Evolutionary conservation across 805 yeast species (phyloP).

Genomic region (Pichia cephalocereana): DNA sequence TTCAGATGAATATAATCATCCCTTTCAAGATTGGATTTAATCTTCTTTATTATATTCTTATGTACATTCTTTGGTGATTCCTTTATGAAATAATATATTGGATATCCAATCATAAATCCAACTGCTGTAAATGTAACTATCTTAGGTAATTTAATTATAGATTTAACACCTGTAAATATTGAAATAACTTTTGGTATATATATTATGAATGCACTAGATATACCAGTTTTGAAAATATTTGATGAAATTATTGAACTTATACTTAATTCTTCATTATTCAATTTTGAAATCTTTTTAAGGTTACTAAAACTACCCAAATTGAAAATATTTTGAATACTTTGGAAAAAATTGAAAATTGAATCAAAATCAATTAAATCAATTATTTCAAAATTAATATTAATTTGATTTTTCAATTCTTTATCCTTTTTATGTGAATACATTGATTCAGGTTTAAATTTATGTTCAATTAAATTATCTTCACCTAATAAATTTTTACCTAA

Average conservation of each 20-base stretch:
- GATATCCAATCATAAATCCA: constrained; percentile 27
- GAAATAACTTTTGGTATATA: constrained; percentile 24
- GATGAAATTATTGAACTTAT: constrained; percentile 15
- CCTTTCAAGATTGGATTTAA: constrained; percentile 50
- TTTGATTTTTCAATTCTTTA: constrained; percentile 48
- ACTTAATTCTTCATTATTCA: constrained; percentile 27
- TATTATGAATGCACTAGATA: constrained; percentile 19
- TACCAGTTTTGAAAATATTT: constrained; percentile 20
- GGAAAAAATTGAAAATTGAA: constrained; percentile 31
- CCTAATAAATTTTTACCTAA: constrained; percentile 62
- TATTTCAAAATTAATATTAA: constrained; percentile 60
- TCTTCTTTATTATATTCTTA: constrained; percentile 66
- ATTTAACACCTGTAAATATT: constrained; percentile 23
- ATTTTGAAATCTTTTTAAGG: constrained; percentile 26
- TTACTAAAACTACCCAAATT: constrained; percentile 43
- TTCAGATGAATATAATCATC: constrained; percentile 74
- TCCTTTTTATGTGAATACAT: constrained; percentile 81
- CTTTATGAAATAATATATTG: constrained; percentile 43
- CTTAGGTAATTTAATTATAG: constrained; percentile 21
- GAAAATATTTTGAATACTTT: constrained; percentile 5
- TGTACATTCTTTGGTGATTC: constrained; percentile 91
- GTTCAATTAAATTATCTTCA: constrained; percentile 38
- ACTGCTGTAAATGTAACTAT: constrained; percentile 26
- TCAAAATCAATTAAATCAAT: constrained; percentile 67
- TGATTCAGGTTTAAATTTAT: constrained; percentile 56